A percentile compares a stretch with the other conserved stretches of the same genome.
Evolutionary conservation across 139 green algal genomes (phyloP).

Genomic region (Asterochloris sp.): DNA sequence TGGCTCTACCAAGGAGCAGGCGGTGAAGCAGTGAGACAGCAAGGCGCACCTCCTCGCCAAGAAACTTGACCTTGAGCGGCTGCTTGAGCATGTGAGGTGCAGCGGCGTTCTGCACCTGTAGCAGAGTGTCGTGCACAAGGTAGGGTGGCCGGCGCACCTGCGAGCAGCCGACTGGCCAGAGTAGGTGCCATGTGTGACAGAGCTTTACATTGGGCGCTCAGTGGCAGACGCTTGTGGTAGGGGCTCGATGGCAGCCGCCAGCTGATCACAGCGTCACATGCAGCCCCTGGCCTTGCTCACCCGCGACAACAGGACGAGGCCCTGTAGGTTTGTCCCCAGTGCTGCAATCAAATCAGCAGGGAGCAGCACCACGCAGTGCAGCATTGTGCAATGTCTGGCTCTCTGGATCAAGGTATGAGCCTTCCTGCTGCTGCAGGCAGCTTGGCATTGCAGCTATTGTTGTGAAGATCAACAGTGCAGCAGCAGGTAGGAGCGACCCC

Average conservation of each 20-base stretch:
- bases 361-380: too few relatives aligned
- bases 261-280: not conserved
- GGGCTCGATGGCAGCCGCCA: not conserved
- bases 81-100: constrained; percentile 48
- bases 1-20: not conserved
- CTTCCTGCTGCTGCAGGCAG: too few relatives aligned
- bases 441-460: too few relatives aligned
- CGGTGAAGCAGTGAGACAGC: not conserved
- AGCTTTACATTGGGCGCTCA: not conserved
- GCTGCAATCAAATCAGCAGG: not conserved
- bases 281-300: not conserved
- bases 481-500: not conserved
- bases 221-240: not conserved
- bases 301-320: not conserved
- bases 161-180: constrained; percentile 1
- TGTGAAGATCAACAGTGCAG: too few relatives aligned
- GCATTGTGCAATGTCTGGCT: too few relatives aligned
- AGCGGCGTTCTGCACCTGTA: constrained; percentile 67
- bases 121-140: constrained; percentile 77
- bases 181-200: not conserved
- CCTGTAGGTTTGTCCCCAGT: not conserved
- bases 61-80: constrained; percentile 75
- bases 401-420: too few relatives aligned
- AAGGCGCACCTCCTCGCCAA: constrained; percentile 61
- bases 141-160: constrained; percentile 61